Evolutionary conservation across 2,329 filamentous ascomycete species (phyloP), one percentile per base, ranked within the genome.

Genomic region (Purpureocillium takamizusanense): DNA sequence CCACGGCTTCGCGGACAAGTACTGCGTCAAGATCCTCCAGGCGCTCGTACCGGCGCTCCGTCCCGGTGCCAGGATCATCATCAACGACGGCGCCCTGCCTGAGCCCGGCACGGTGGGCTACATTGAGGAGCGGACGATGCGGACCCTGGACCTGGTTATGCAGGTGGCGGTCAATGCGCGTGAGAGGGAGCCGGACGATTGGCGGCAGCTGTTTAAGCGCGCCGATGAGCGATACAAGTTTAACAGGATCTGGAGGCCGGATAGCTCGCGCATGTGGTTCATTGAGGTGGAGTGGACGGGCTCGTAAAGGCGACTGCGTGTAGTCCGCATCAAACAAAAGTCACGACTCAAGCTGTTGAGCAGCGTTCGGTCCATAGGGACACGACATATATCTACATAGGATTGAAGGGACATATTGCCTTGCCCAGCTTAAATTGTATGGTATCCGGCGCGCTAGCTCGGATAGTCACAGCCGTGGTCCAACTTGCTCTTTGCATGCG

Each of bases 1-100:
- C 21, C 72, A 78, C 52, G 72, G 76, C 54, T 74, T 72, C 55
- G 65, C 70, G 0, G 70, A 74, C 33, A 61, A 62, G 15, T 64
- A 69, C 37, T 59, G 60, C 2, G 47, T 65, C 25, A 53, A 57
- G 18, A 67, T 74, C 30, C 53, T 69, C 21, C 55, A 58, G 37
- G 63, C 63, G 9, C 55, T 76, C 7, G 54, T 71, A 1, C 70
- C 71, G 2, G 64, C 69, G 28, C 51, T 76, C 40, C 66, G 71
- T 49, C 61, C 66, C 2, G 64, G 73, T 15, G 61, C 69, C 12
- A 53, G 62, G 33, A 53, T 76, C 25, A 39, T 54, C 30, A 55
- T 61, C 18, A 59, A 60, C 40, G 55, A 60, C 41, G 54, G 61
- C 37, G 62, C 62, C 35, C 41, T 67, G 1, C 50, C 54, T 1